Evolutionary conservation across 1,139 yeast species (phyloP).

Genomic region (Taphrina populina): DNA sequence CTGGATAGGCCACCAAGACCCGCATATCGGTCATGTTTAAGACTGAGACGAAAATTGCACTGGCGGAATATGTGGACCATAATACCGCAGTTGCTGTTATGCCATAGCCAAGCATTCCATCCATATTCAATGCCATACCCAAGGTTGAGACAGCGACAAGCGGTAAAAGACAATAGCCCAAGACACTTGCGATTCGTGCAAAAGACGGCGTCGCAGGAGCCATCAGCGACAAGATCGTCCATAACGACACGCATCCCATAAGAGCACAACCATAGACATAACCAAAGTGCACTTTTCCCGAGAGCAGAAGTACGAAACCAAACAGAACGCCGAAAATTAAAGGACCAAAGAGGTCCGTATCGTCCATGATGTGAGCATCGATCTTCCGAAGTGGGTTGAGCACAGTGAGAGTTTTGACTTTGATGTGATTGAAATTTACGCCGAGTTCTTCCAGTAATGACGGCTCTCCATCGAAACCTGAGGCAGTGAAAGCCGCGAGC

Average conservation of each 20-base stretch:
- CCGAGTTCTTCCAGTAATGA: constrained; percentile 91
- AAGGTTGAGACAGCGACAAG: constrained; percentile 74
- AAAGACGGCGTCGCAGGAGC: constrained; percentile 60
- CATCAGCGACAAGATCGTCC: constrained; percentile 83
- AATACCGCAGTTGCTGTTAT: constrained; percentile 68
- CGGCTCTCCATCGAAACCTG: constrained; percentile 92
- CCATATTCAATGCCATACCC: constrained; percentile 69
- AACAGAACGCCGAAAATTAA: constrained; percentile 80
- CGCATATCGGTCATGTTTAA: constrained; percentile 82
- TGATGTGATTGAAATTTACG: constrained; percentile 84
- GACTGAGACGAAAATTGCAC: constrained; percentile 88
- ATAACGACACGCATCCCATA: constrained; percentile 83
- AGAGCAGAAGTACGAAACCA: constrained; percentile 63
- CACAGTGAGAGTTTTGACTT: constrained; percentile 80
- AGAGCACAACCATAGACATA: constrained; percentile 95
- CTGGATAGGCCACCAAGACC: constrained; percentile 88
- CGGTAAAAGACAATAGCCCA: constrained; percentile 92
- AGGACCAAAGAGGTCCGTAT: constrained; percentile 95
- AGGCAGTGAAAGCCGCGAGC: constrained; percentile 87
- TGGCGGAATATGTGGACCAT: constrained; percentile 94
- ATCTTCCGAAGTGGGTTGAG: constrained; percentile 65
- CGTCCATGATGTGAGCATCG: constrained; percentile 76
- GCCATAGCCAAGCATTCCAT: constrained; percentile 62
- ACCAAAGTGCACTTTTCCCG: constrained; percentile 95
- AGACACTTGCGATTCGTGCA: constrained; percentile 78